Conservation (phyloP, 495 filamentous ascomycete genomes). For the Neurospora sp. region DNA sequence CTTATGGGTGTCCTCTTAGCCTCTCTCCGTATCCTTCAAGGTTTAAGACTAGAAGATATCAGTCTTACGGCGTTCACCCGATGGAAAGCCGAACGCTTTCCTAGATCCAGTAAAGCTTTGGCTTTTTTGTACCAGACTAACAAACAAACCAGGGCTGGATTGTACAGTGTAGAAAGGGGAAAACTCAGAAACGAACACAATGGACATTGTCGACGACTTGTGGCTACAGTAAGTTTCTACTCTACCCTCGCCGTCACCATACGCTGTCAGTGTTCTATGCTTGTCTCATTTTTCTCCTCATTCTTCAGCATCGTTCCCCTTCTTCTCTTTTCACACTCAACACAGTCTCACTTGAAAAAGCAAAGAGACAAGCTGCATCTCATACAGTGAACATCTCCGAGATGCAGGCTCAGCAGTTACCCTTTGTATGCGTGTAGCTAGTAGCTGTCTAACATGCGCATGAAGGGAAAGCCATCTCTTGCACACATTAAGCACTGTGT, state of each 20-base stretch:
- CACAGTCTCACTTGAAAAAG: not conserved
- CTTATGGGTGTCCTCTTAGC: too few species aligned
- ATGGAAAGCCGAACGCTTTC: too few species aligned
- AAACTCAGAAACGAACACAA: not conserved
- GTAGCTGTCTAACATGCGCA: not conserved
- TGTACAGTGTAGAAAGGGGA: not conserved
- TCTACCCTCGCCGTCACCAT: not conserved
- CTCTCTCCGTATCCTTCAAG: too few species aligned
- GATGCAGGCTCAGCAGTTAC: not conserved
- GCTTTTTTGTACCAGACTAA: too few species aligned
- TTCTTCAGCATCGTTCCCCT: not conserved
- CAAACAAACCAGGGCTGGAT: too few species aligned
- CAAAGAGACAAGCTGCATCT: not conserved
- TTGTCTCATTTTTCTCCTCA: not conserved
- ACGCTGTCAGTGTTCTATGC: not conserved
- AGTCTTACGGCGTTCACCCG: too few species aligned
- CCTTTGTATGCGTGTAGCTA: not conserved
- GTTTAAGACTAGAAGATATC: too few species aligned
- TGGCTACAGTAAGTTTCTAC: not conserved
- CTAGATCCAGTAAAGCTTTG: too few species aligned
- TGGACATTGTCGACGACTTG: not conserved
- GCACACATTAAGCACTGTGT: not conserved
- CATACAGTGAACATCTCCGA: not conserved
- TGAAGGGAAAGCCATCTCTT: not conserved
- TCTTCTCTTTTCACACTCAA: not conserved